phyloP scores from a whole-genome alignment of 208 protist genomes.

The Acanthamoeba royreba region DNA sequence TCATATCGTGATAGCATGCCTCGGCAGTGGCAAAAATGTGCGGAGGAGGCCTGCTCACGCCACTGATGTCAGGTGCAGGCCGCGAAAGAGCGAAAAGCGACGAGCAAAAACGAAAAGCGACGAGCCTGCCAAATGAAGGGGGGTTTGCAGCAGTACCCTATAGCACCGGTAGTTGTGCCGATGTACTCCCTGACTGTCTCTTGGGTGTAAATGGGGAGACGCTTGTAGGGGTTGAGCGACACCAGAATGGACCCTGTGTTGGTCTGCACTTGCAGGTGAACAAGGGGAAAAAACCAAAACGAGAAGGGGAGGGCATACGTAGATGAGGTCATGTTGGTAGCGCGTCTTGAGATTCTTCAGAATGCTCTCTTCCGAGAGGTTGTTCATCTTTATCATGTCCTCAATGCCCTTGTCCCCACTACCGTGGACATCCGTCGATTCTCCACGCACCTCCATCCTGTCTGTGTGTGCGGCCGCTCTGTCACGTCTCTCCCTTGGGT shows the following conservation, averaged over 20 bases:
- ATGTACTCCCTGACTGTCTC: conserved; percentile 56
- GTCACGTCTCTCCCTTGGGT: neutral
- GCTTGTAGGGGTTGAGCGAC: conserved; percentile 73
- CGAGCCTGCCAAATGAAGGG: conserved; percentile 4
- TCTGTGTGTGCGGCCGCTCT: neutral
- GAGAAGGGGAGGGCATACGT: conserved; percentile 10
- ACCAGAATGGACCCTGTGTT: conserved; percentile 74
- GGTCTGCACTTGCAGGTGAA: conserved; percentile 16
- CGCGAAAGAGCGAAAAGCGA: neutral
- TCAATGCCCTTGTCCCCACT: neutral
- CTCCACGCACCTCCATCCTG: neutral
- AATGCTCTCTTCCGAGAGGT: conserved; percentile 56
- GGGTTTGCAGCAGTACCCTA: conserved; percentile 11
- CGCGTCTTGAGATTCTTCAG: conserved; percentile 57
- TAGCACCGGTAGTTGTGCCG: conserved; percentile 48
- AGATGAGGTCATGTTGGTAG: conserved; percentile 53
- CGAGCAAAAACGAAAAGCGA: neutral
- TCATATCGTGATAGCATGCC: conserved; percentile 64
- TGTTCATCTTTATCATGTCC: conserved; percentile 64
- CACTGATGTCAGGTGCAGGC: neutral
- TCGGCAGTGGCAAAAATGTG: conserved; percentile 72
- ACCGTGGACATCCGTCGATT: neutral
- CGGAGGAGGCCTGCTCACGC: neutral
- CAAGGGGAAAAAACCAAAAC: neutral
- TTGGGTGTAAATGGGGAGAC: conserved; percentile 62